These are phyloP conservation scores for Candolleomyces eurysporus DNA, from an alignment of 768 basidiomycete genomes.

Conservation along the genomic window DNA sequence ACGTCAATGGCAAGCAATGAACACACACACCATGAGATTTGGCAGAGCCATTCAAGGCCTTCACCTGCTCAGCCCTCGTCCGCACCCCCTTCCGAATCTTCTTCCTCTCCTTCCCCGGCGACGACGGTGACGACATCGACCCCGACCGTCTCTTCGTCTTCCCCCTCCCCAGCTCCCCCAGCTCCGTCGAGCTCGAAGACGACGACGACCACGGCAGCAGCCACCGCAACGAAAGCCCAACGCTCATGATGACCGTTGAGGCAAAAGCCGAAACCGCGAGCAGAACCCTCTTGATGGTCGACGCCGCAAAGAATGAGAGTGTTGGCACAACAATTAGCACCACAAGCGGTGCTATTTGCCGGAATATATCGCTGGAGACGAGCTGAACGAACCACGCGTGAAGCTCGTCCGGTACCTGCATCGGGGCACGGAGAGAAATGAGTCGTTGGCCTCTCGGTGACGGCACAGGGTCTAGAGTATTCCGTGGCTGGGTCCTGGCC, in stretches of 20 bases:
- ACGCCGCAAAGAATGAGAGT: conserved; percentile 42
- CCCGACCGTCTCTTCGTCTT: no score
- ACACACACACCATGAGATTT: conserved; percentile 21
- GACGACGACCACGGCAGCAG: conserved; percentile 59
- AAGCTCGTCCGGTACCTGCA: conserved; percentile 42
- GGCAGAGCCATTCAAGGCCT: conserved; percentile 34
- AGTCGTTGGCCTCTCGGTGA: background rate
- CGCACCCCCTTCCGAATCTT: conserved; percentile 51
- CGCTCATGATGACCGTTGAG: conserved; percentile 42
- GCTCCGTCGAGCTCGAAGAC: conserved; percentile 27
- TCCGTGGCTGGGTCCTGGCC: background rate
- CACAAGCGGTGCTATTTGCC: conserved; percentile 58
- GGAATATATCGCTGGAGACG: conserved; percentile 39
- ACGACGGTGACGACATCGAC: conserved; percentile 10
- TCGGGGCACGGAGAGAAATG: conserved; percentile 27
- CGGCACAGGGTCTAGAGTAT: conserved; percentile 26
- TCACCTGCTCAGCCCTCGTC: conserved; percentile 56
- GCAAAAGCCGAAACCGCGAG: conserved; percentile 22
- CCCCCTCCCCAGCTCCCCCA: no score
- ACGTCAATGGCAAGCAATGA: conserved; percentile 3
- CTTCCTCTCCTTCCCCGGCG: conserved; percentile 31
- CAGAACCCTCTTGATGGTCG: conserved; percentile 22
- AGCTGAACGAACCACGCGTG: conserved; percentile 38
- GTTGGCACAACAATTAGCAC: conserved; percentile 55
- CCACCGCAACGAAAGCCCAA: conserved; percentile 65